Conservation (phyloP, 2,329 filamentous ascomycete species). For the Calonectria hawksworthii region DNA sequence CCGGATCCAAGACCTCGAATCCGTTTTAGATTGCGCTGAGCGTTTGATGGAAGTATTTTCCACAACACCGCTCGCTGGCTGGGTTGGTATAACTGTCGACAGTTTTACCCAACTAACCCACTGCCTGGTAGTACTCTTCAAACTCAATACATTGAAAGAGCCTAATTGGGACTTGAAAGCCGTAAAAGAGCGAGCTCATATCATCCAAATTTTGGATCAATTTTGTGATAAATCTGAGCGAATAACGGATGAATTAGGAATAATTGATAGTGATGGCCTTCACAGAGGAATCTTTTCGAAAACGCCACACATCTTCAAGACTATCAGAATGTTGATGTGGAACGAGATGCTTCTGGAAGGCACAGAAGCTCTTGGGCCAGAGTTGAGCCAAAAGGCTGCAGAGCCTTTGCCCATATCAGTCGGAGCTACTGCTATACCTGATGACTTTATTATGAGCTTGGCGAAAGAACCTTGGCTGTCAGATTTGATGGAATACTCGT, state of each 20-base stretch:
- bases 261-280: conserved; percentile 23
- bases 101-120: conserved; percentile 30
- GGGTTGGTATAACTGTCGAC: conserved; percentile 34
- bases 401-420: not conserved
- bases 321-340: conserved; percentile 31
- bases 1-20: conserved; percentile 30
- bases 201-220: conserved; percentile 28
- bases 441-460: conserved; percentile 22
- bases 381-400: not conserved
- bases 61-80: conserved; percentile 16
- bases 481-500: conserved; percentile 23
- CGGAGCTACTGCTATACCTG: not conserved
- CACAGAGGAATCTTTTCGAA: conserved; percentile 31
- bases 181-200: conserved; percentile 28
- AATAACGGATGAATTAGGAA: conserved; percentile 3
- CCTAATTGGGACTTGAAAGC: conserved; percentile 25
- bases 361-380: not conserved
- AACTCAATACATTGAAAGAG: conserved; percentile 26
- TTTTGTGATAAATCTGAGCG: conserved; percentile 14
- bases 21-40: conserved; percentile 14
- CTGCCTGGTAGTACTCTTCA: conserved; percentile 33
- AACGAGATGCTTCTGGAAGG: conserved; percentile 20
- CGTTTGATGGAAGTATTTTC: conserved; percentile 18
- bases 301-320: conserved; percentile 16
- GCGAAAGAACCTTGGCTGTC: conserved; percentile 29